phyloP scores from a whole-genome alignment of 2,329 filamentous ascomycete species.

The Cytospora schulzeri region DNA sequence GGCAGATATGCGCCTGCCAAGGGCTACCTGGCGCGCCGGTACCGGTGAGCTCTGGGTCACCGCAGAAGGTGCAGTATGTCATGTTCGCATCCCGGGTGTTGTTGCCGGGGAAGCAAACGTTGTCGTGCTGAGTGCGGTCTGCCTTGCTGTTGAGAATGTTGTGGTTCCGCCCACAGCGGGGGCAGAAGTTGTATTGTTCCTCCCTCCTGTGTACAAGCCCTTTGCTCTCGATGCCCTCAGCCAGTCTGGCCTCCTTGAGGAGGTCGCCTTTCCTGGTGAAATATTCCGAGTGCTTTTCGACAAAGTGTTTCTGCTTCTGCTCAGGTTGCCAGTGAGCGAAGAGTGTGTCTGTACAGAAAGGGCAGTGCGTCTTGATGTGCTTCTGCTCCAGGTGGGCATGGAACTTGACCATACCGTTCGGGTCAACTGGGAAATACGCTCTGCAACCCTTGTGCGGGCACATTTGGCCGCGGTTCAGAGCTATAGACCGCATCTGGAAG shows the following conservation, averaged over 20 bases:
- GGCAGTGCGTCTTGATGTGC: constrained; percentile 41
- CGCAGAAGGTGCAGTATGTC: constrained; percentile 23
- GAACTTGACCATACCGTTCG: constrained; percentile 34
- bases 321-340: constrained; percentile 36
- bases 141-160: constrained; percentile 18
- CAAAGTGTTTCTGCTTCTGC: constrained; percentile 36
- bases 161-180: constrained; percentile 29
- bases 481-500: constrained; percentile 38
- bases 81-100: neutral
- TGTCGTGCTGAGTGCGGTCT: constrained; percentile 29
- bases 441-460: constrained; percentile 45
- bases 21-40: neutral
- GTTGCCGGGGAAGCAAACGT: constrained; percentile 23
- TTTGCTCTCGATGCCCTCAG: neutral
- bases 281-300: constrained; percentile 34
- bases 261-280: constrained; percentile 23
- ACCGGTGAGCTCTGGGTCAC: constrained; percentile 10
- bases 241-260: constrained; percentile 11
- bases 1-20: neutral
- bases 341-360: constrained; percentile 40
- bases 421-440: constrained; percentile 37
- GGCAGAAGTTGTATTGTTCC: constrained; percentile 28
- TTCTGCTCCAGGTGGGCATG: constrained; percentile 39
- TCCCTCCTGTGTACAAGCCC: constrained; percentile 20
- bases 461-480: constrained; percentile 38